Percentiles rank a stretch among this genome's conserved stretches.
Evolutionary conservation across 805 yeast genomes (phyloP).

Genomic region (Metschnikowia henanensis): DNA sequence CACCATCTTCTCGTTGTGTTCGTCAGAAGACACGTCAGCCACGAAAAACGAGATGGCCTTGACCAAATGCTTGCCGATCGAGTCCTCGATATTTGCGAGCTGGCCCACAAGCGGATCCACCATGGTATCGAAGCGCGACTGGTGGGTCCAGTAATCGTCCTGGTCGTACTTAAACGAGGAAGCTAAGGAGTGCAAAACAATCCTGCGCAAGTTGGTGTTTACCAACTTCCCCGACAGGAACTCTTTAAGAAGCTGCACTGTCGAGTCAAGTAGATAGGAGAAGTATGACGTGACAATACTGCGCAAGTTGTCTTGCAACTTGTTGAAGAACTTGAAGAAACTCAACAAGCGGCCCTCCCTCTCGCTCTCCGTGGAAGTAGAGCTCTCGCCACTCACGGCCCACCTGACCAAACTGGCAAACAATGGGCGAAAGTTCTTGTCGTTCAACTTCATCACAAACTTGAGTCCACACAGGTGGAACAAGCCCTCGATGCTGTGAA

Average conservation of each 20-base stretch:
- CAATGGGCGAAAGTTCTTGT: slow-evolving; percentile 88
- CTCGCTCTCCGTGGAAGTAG: slow-evolving; percentile 42
- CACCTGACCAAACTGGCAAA: slow-evolving; percentile 86
- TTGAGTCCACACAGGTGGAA: slow-evolving; percentile 71
- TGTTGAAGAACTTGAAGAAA: slow-evolving; percentile 83
- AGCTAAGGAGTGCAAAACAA: slow-evolving; percentile 68
- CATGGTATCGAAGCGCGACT: slow-evolving; percentile 76
- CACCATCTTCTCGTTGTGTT: slow-evolving; percentile 66
- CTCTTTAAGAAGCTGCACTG: slow-evolving; percentile 52
- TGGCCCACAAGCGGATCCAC: slow-evolving; percentile 65
- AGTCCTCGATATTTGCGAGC: slow-evolving; percentile 64
- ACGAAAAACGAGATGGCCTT: slow-evolving; percentile 79
- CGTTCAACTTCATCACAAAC: slow-evolving; percentile 88
- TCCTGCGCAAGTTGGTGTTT: slow-evolving; percentile 62
- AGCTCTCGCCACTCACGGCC: slow-evolving; percentile 87
- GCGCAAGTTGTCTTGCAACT: slow-evolving; percentile 78
- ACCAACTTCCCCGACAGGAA: slow-evolving; percentile 43
- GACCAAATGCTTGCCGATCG: slow-evolving; percentile 77
- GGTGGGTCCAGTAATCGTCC: slow-evolving; percentile 94
- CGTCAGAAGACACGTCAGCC: slow-evolving; percentile 62
- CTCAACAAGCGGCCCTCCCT: slow-evolving; percentile 53
- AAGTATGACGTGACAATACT: slow-evolving; percentile 87
- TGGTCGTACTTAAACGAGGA: slow-evolving; percentile 86
- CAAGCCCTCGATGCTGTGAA: slow-evolving; percentile 77
- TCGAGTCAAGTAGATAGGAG: slow-evolving; percentile 82